Evolutionary conservation across 768 basidiomycete genomes (phyloP).

Genomic region (Russula emetica): DNA sequence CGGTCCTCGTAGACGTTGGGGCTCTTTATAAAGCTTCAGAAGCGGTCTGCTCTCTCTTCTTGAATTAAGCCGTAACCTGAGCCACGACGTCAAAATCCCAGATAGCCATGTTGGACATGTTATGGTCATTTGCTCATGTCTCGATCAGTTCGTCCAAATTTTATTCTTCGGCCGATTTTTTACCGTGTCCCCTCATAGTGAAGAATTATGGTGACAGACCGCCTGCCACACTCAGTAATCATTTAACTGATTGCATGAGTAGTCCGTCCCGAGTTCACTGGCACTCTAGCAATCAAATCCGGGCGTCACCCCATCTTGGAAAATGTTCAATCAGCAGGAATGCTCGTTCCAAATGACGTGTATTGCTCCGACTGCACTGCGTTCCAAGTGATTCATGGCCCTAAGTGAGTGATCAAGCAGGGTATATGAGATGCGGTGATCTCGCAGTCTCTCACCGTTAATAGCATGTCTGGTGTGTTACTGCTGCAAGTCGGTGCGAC

Average conservation of each 20-base stretch:
- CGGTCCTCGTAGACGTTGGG: slow-evolving; percentile 68
- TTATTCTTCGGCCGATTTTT: not conserved
- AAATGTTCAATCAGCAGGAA: slow-evolving; percentile 59
- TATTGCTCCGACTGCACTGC: slow-evolving; percentile 79
- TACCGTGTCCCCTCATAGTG: slow-evolving; percentile 33
- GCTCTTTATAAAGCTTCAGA: slow-evolving; percentile 88
- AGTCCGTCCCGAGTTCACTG: slow-evolving; percentile 92
- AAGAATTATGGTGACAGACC: slow-evolving; percentile 44
- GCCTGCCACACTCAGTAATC: not conserved
- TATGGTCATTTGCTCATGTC: slow-evolving; percentile 82
- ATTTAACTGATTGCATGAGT: not conserved
- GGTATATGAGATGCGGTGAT: slow-evolving; percentile 6
- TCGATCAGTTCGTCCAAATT: slow-evolving; percentile 59
- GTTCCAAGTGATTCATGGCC: slow-evolving; percentile 91
- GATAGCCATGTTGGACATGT: slow-evolving; percentile 86
- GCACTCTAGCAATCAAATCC: slow-evolving; percentile 81
- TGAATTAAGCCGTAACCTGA: not conserved
- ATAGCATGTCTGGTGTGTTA: slow-evolving; percentile 56
- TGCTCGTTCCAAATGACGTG: slow-evolving; percentile 82
- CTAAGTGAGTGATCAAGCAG: slow-evolving; percentile 53
- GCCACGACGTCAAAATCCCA: slow-evolving; percentile 31
- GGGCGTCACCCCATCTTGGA: slow-evolving; percentile 89
- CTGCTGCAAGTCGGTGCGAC: slow-evolving; percentile 6
- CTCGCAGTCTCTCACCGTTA: slow-evolving; percentile 2
- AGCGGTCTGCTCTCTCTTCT: slow-evolving; percentile 49